Percentiles rank a stretch among this genome's conserved stretches.
These are phyloP conservation scores for Chaetomium cochliodes DNA, from an alignment of 495 filamentous ascomycete genomes.

Conservation along the genomic window DNA sequence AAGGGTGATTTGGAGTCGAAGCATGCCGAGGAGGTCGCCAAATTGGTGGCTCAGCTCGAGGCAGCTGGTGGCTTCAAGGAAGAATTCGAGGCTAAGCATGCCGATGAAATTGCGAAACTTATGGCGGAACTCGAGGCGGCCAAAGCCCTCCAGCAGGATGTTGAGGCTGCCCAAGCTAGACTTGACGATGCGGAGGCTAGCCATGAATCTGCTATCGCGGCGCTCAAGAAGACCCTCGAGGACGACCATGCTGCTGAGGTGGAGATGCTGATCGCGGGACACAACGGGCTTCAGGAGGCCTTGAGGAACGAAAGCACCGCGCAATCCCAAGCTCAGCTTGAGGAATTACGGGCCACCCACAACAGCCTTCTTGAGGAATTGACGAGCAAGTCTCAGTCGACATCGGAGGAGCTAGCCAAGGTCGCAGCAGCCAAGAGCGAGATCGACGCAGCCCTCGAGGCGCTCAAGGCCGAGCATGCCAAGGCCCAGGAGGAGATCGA, in stretches of 20 bases:
- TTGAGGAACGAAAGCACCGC: constrained; percentile 37
- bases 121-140: constrained; percentile 42
- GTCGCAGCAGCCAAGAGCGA: constrained; percentile 28
- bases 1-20: constrained; percentile 31
- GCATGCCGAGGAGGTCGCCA: constrained; percentile 33
- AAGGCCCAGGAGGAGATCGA: constrained; percentile 46
- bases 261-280: constrained; percentile 47
- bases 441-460: constrained; percentile 25
- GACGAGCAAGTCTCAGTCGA: constrained; percentile 39
- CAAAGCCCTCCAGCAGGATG: constrained; percentile 33
- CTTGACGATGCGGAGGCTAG: constrained; percentile 42
- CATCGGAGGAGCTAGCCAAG: constrained; percentile 28
- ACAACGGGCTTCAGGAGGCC: constrained; percentile 46
- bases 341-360: constrained; percentile 45
- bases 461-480: constrained; percentile 36
- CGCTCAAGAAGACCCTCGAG: constrained; percentile 46
- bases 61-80: constrained; percentile 30
- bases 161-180: constrained; percentile 41
- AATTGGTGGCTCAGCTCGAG: constrained; percentile 32
- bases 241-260: constrained; percentile 48
- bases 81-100: constrained; percentile 34
- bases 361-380: constrained; percentile 44
- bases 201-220: constrained; percentile 41
- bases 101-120: constrained; percentile 34
- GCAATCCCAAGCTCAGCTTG: constrained; percentile 37